Conservation (phyloP, 2,329 filamentous ascomycete species). For the Neofusicoccum umdonicola region DNA sequence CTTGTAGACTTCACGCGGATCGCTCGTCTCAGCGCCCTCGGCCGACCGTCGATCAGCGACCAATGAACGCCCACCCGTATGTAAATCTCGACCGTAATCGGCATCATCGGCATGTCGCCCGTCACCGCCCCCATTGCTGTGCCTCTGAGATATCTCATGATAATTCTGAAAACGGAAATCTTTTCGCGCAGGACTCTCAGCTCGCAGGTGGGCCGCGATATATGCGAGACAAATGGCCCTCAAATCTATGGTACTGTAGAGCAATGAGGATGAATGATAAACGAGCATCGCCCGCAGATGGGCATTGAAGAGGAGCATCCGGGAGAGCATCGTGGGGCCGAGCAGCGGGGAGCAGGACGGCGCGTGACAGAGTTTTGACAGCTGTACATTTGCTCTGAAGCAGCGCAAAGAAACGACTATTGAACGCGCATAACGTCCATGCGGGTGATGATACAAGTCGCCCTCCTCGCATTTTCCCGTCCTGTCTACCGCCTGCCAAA, state of each 20-base stretch:
- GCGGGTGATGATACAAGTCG: constrained; percentile 17
- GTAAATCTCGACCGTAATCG: constrained; percentile 6
- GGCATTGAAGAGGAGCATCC: neutral
- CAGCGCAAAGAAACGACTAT: constrained; percentile 14
- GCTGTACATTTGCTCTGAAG: constrained; percentile 17
- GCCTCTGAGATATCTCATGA: constrained; percentile 8
- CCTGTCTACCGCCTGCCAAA: constrained; percentile 3
- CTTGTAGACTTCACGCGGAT: neutral
- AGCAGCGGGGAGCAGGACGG: neutral
- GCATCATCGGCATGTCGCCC: constrained; percentile 4
- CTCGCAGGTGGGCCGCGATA: neutral
- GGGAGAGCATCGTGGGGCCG: neutral
- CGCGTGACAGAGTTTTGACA: neutral
- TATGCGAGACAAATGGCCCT: neutral
- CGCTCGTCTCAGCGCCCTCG: neutral
- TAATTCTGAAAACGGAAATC: neutral
- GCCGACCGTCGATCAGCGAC: neutral
- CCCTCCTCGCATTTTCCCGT: neutral
- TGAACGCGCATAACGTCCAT: constrained; percentile 11
- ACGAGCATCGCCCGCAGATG: neutral
- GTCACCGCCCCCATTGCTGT: constrained; percentile 14
- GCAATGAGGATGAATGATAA: neutral
- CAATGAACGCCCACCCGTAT: constrained; percentile 3
- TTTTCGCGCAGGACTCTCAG: neutral
- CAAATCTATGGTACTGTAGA: neutral